Evolutionary conservation across 768 basidiomycete genomes (phyloP), one percentile per base, ranked within the genome.

Genomic region (Melanogaster broomeanus): DNA sequence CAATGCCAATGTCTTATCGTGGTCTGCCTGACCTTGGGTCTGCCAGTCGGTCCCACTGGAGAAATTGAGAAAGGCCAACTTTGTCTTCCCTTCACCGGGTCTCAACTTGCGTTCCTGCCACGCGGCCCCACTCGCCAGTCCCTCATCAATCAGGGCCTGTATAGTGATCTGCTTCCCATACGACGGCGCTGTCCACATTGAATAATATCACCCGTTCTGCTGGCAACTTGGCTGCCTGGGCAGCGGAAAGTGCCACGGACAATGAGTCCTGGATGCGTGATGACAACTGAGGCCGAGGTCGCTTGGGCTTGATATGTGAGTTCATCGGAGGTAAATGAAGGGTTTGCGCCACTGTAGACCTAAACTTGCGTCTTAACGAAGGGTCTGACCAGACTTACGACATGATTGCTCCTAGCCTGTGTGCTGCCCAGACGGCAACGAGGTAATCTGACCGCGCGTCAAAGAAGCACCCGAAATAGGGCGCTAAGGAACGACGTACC

Each of bases 31-130:
- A 83, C 84, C 79, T 90, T 87, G 0, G 88, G 88, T 53, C 73
- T 80, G 1, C 88, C 88, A 2, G 88, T 90, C n/a, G 0, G 88
- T 90, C 21, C 85, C 85, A 19, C 87, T 88, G 0, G 87, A 88
- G 61, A 89, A 89, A 61, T 77, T 82, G 24, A 88, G 68, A 53
- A 88, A 81, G 0, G 88, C 88, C 13, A 89, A 62, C 62, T 87
- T 90, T 11, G 77, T 84, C 66, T 74, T 86, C 16, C 72, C 86
- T 67, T 90, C 88, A 2, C 84, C 84, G 0, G 75, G 74, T 3
- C 53, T 63, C 37, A 90, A 66, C 31, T 57, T 74, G 25, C 77
- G 72, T 62, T 88, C 86, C 6, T 66, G 67, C 52, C 79, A 87
- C 10, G 62, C 47, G 1, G 66, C 56, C 2, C 67, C 62, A 35